phyloP scores from a whole-genome alignment of 345 rosid genomes.

The Salix dunnii region DNA sequence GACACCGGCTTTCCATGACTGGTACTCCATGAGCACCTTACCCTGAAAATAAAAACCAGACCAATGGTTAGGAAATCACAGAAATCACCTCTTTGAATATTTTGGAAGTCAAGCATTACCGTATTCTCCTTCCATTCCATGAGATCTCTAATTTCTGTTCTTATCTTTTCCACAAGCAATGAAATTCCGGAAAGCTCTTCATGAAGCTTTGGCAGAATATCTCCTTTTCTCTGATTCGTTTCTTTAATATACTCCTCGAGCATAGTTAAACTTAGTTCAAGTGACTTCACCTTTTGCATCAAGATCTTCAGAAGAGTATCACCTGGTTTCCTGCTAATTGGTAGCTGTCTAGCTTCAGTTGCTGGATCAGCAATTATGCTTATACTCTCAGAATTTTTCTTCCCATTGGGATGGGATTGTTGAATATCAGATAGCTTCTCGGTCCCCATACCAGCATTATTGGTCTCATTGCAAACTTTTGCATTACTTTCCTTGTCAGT shows the following conservation, averaged over 20 bases:
- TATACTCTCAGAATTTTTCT: conserved; percentile 24
- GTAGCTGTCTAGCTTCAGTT: conserved; percentile 58
- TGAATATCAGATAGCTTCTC: conserved; percentile 37
- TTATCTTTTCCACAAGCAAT: conserved; percentile 48
- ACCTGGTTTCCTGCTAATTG: conserved; percentile 52
- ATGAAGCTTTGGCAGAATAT: conserved; percentile 51
- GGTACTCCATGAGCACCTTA: conserved; percentile 42
- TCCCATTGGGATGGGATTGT: conserved; percentile 28
- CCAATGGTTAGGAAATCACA: background rate
- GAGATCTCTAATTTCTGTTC: conserved; percentile 51
- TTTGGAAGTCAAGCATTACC: conserved; percentile 39
- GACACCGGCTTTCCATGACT: conserved; percentile 61
- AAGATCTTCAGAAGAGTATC: conserved; percentile 76
- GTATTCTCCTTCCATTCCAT: conserved; percentile 53
- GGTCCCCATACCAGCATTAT: conserved; percentile 10
- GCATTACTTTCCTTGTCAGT: conserved; percentile 29
- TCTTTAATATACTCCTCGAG: conserved; percentile 73
- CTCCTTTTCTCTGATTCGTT: conserved; percentile 52
- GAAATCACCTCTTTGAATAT: background rate
- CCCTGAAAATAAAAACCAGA: conserved; percentile 40
- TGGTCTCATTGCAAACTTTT: conserved; percentile 26
- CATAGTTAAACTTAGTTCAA: conserved; percentile 65
- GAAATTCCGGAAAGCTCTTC: conserved; percentile 53
- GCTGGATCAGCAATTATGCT: conserved; percentile 49
- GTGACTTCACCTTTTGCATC: conserved; percentile 84